Base-by-base conservation (phyloP, 2,329 filamentous ascomycete species). In the Chrysosporium queenslandicum region DNA sequence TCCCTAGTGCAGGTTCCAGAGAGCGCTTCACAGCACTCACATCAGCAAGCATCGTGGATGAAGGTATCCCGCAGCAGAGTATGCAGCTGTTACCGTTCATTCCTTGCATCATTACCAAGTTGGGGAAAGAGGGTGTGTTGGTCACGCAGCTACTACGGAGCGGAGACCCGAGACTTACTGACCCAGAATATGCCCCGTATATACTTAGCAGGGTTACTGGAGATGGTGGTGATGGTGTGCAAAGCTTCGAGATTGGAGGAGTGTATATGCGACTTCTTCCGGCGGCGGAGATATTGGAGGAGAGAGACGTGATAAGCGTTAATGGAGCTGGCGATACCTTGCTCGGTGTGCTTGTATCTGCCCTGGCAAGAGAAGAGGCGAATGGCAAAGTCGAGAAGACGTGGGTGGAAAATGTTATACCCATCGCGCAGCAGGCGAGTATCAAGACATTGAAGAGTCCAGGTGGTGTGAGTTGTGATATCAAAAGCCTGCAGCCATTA, bases 291-390 rank as follows among this genome's bases (percentile, higher is more conserved):
- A 70, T 73, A 14, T 76, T 95, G 4, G 54, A 60, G 1, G 67
- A 72, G 0, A 70, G 77, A 18, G 81, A 92, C 23, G 76, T 94
- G 1, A 81, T 91, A 1, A 95, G 88, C 43, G 91, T 97, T 8
- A 97, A 97, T 65, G 92, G 91, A 0, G 89, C 88, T 1, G 92
- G 92, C 0, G 92, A 98, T 68, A 96, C 92, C 0, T 90, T 97
- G 66, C 74, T 94, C 7, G 92, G 91, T 0, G 85, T 89, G 12
- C 60, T 96, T 52, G 73, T 95, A n/a, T 85, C 88, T 1, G 87
- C 86, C 0, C 66, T 97, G 58, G 82, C 82, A 0, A 78, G 76
- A 61, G 76, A 74, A 2, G 70, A 70, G 18, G 45, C 36, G 21
- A 37, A 21, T 11, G 64, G 64, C 23, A 53, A 59, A 43, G 57